A percentile compares a stretch with the other conserved stretches of the same genome.
These are phyloP conservation scores for Schizonepeta tenuifolia DNA, from an alignment of 257 asterid genomes.

Conservation along the genomic window DNA sequence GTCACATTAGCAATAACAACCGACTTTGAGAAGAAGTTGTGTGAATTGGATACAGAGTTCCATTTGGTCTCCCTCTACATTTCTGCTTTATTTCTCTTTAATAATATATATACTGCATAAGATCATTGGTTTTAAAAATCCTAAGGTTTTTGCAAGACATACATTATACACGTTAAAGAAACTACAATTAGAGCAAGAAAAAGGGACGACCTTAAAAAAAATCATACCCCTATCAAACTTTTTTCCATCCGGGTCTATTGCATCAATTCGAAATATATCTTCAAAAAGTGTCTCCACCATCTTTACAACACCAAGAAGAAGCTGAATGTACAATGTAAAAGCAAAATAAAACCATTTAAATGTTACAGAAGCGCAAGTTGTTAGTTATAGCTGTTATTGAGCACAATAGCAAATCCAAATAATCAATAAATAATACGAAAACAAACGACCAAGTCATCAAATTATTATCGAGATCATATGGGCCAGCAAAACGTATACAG, in stretches of 20 bases:
- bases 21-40: neutral
- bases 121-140: neutral
- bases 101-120: neutral
- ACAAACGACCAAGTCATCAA: neutral
- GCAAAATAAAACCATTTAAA: constrained; percentile 2
- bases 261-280: constrained; percentile 71
- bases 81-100: no score
- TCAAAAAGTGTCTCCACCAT: constrained; percentile 88
- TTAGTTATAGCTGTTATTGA: neutral
- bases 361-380: neutral
- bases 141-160: neutral
- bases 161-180: constrained; percentile 8
- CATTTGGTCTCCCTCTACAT: no score
- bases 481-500: no score
- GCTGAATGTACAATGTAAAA: constrained; percentile 26
- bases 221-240: constrained; percentile 72
- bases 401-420: neutral
- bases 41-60: neutral
- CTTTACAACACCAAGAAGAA: constrained; percentile 32
- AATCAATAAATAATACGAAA: neutral
- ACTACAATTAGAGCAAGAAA: neutral
- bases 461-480: neutral
- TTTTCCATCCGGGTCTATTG: constrained; percentile 79
- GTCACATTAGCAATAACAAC: neutral
- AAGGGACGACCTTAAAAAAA: neutral